Evolutionary conservation across 768 basidiomycete species (phyloP), one percentile per base, ranked within the genome.

Genomic region (Daedaleopsis sinensis): DNA sequence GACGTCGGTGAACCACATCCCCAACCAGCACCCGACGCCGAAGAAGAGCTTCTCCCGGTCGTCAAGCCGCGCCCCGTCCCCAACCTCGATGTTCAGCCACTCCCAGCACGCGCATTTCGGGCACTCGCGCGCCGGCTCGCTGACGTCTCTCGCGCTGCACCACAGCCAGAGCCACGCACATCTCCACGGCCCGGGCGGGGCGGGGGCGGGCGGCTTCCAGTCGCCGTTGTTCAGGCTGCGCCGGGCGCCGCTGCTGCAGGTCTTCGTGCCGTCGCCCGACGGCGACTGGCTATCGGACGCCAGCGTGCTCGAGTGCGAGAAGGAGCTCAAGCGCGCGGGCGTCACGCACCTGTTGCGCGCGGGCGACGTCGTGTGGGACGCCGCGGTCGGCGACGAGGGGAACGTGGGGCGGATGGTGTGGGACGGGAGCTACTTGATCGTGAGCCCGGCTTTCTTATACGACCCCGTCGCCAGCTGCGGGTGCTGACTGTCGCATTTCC

Each of bases 401-500:
- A 94, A 94, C 72, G 80, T 87, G 8, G 93, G 93, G n/a, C 77
- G 90, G 64, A 70, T 94, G 73, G 79, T 93, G 10, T 94, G 92
- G 92, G 93, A 94, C 70, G 93, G 93, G n/a, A 86, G 84, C 61
- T 94, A 93, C 75, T 80, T 94, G 8, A 86, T 94, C 67, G 92
- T 94, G 70, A 68, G 90, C 79, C 62, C 51, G 63, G 60, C 57
- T 52, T 61, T 24, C 11, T 19, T 18, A 10, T 49, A 27, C 15
- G 47, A 7, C 23, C 9, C 23, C 47, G 47, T 49, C 47, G 24
- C 44, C 36, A 21, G 24, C 35, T 15, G n/a, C 6, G 42, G 16
- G 21, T n/a, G 5, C 52, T 23, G 23, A 35, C 38, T 36, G 37
- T 5, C 27, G 21, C 32, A 35, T 13, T 44, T 19, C 8, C 10